These are phyloP conservation scores for Neoboletus magnificus DNA, from an alignment of 768 basidiomycete species.

Conservation along the genomic window DNA sequence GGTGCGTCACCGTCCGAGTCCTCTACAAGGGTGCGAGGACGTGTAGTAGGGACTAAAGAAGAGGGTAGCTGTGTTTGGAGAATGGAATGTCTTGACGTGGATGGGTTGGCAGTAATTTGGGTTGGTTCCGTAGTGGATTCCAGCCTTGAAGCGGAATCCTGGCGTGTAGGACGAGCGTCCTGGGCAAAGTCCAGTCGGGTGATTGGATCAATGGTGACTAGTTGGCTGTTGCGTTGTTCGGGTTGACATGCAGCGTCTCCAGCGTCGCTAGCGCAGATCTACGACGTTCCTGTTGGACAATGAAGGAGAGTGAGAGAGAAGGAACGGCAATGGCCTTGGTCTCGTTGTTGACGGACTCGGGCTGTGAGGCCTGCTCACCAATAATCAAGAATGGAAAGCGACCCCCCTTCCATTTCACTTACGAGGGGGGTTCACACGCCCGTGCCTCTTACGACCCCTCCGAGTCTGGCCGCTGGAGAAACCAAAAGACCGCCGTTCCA, in stretches of 20 bases:
- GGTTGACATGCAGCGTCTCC: slow-evolving; percentile 26
- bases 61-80: slow-evolving; percentile 25
- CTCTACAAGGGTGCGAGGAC: slow-evolving; percentile 61
- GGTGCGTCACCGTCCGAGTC: slow-evolving; percentile 38
- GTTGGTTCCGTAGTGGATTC: slow-evolving; percentile 37
- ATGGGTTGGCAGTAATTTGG: slow-evolving; percentile 25
- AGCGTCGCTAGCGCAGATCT: slow-evolving; percentile 24
- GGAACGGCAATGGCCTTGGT: slow-evolving; percentile 18
- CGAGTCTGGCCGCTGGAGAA: background rate
- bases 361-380: slow-evolving; percentile 23
- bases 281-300: slow-evolving; percentile 12
- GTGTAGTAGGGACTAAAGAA: slow-evolving; percentile 63
- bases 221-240: slow-evolving; percentile 16
- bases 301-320: slow-evolving; percentile 21
- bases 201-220: slow-evolving; percentile 67
- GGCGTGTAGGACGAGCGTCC: slow-evolving; percentile 47
- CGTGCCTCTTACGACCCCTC: background rate
- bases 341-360: slow-evolving; percentile 23
- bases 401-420: slow-evolving; percentile 27
- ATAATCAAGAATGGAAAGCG: slow-evolving; percentile 22
- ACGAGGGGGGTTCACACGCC: slow-evolving; percentile 12
- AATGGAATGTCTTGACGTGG: slow-evolving; percentile 17
- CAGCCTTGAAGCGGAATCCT: slow-evolving; percentile 46
- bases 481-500: background rate
- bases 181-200: slow-evolving; percentile 53